Evolutionary conservation across 108 stramenopile genomes (phyloP).

Genomic region (Fragilariopsis cylindrus): DNA sequence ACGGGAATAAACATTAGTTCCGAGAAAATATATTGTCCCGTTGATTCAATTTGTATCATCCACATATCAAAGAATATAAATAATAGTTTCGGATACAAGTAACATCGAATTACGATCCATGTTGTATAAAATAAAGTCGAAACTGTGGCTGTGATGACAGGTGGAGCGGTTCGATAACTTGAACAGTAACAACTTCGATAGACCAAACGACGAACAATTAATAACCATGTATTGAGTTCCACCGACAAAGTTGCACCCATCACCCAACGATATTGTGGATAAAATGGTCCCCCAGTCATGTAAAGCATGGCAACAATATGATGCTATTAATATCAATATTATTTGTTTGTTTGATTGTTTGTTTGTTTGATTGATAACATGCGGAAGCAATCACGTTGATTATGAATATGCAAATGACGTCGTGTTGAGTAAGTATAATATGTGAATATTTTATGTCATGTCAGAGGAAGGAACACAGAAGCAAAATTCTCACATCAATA

Average conservation of each 20-base stretch:
- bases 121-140: conserved; percentile 72
- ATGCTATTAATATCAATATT: conserved; percentile 42
- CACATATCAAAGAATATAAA: conserved; percentile 21
- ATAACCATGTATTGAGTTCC: conserved; percentile 89
- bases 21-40: conserved; percentile 24
- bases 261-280: conserved; percentile 57
- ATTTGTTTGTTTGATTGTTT: too few relatives aligned
- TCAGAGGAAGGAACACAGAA: too few relatives aligned
- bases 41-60: conserved; percentile 15
- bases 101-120: conserved; percentile 68
- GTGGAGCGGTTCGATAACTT: conserved; percentile 44
- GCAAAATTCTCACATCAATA: too few relatives aligned
- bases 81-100: conserved; percentile 50
- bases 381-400: too few relatives aligned
- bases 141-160: conserved; percentile 58
- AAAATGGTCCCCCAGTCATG: conserved; percentile 53
- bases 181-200: conserved; percentile 66
- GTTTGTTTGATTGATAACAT: too few relatives aligned
- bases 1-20: conserved; percentile 36
- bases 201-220: conserved; percentile 79
- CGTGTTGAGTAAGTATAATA: too few relatives aligned
- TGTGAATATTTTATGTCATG: too few relatives aligned
- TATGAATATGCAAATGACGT: too few relatives aligned
- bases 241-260: conserved; percentile 86
- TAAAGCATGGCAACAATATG: conserved; percentile 82